A percentile compares a stretch with the other conserved stretches of the same genome.
Conservation (phyloP, 139 green algal genomes). For the Klebsormidium nitens region DNA sequence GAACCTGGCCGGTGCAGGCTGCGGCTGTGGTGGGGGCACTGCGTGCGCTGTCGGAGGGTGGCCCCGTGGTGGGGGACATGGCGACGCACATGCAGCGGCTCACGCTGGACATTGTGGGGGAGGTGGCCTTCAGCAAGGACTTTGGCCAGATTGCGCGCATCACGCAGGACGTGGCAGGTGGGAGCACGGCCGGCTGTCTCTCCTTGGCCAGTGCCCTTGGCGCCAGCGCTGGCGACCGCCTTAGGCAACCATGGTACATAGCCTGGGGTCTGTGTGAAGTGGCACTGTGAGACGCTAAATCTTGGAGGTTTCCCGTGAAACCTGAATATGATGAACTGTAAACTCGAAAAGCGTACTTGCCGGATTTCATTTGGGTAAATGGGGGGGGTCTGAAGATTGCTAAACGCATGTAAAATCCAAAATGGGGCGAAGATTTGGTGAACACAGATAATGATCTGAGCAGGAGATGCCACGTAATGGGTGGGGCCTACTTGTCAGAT, state of each 20-base stretch:
- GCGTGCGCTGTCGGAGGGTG: not conserved
- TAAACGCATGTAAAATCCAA: too few species aligned
- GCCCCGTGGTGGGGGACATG: constrained; percentile 48
- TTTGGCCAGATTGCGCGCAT: constrained; percentile 45
- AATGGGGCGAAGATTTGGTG: too few species aligned
- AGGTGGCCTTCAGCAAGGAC: constrained; percentile 62
- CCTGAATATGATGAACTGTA: too few species aligned
- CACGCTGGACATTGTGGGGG: constrained; percentile 61
- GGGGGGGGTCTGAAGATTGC: too few species aligned
- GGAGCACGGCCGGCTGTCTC: not conserved
- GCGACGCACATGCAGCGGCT: constrained; percentile 60
- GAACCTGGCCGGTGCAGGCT: not conserved
- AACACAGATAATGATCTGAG: too few species aligned
- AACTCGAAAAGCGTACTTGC: too few species aligned
- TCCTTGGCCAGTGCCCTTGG: not conserved
- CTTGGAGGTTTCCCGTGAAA: too few species aligned
- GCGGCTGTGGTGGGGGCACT: not conserved
- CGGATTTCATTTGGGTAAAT: too few species aligned
- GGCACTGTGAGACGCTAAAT: too few species aligned
- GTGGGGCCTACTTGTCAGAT: not conserved
- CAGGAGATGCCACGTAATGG: too few species aligned
- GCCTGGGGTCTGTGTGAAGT: too few species aligned
- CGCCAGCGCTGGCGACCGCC: too few species aligned
- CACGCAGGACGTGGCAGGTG: not conserved
- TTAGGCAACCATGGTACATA: not conserved